These are phyloP conservation scores for Rubroboletus pulcherrimus DNA, from an alignment of 768 basidiomycete species.

Conservation along the genomic window DNA sequence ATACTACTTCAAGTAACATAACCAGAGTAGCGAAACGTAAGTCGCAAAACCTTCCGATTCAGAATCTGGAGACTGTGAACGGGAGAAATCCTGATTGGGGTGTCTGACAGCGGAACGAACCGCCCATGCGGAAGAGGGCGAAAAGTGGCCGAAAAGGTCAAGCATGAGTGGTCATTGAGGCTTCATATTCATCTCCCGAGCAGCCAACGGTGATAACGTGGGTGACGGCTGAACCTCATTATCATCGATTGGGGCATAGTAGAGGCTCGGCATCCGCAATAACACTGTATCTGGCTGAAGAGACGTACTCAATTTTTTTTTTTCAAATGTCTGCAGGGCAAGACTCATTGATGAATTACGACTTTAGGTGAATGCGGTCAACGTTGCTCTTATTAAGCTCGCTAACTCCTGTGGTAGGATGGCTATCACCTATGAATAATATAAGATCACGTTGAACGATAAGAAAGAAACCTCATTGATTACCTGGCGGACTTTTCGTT, in stretches of 20 bases:
- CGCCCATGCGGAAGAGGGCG: conserved; percentile 28
- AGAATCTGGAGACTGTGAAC: background rate
- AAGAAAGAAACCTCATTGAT: conserved; percentile 11
- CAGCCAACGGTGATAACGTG: conserved; percentile 38
- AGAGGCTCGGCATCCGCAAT: conserved; percentile 20
- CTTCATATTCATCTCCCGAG: conserved; percentile 51
- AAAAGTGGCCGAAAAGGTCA: background rate
- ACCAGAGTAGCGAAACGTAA: conserved; percentile 6
- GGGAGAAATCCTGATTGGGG: background rate
- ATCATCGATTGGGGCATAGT: conserved; percentile 31
- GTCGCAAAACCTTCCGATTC: background rate
- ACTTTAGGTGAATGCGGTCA: conserved; percentile 8
- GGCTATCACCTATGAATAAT: conserved; percentile 19
- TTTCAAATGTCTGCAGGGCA: background rate
- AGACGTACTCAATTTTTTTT: conserved; percentile 2
- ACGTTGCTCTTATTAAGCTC: conserved; percentile 16
- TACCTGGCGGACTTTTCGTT: conserved; percentile 60
- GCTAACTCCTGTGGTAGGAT: conserved; percentile 27
- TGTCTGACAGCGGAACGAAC: conserved; percentile 73
- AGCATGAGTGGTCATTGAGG: conserved; percentile 48
- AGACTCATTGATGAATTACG: conserved; percentile 9
- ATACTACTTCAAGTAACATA: background rate
- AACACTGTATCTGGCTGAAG: background rate
- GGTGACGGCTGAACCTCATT: conserved; percentile 29
- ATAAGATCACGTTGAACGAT: conserved; percentile 4